Conservation (phyloP, 306 rosid species). For the Malus sieversii region DNA sequence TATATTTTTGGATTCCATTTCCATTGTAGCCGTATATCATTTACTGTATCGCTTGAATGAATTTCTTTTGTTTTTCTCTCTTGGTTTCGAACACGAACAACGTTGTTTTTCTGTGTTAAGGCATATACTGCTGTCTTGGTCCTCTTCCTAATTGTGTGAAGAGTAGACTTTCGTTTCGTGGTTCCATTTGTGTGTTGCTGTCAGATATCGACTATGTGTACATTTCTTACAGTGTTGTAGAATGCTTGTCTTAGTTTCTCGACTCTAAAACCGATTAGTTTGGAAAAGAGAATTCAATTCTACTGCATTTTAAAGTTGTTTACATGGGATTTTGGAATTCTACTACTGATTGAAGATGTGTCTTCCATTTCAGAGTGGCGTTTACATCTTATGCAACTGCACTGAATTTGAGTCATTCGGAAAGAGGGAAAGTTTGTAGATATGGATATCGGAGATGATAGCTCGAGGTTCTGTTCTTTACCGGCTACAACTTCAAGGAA, state of each 20-base stretch:
- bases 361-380: slow-evolving; percentile 28
- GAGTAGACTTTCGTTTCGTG: neutral
- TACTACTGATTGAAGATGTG: slow-evolving; percentile 15
- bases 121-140: neutral
- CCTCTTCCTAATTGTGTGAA: neutral
- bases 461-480: slow-evolving; percentile 44
- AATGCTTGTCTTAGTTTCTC: neutral
- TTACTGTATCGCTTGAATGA: neutral
- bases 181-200: neutral
- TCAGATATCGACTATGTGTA: neutral
- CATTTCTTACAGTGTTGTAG: neutral
- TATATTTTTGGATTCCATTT: neutral
- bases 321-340: neutral
- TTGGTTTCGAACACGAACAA: neutral
- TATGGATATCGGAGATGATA: slow-evolving; percentile 69
- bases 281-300: slow-evolving; percentile 15
- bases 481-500: slow-evolving; percentile 51
- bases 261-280: neutral
- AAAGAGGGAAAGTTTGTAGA: slow-evolving; percentile 19
- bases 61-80: neutral
- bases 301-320: slow-evolving; percentile 1
- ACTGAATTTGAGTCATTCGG: slow-evolving; percentile 25
- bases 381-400: slow-evolving; percentile 10
- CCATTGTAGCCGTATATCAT: neutral
- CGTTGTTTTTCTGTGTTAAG: neutral